phyloP scores from a whole-genome alignment of 139 green algal species.

The Zygnema cylindricum region DNA sequence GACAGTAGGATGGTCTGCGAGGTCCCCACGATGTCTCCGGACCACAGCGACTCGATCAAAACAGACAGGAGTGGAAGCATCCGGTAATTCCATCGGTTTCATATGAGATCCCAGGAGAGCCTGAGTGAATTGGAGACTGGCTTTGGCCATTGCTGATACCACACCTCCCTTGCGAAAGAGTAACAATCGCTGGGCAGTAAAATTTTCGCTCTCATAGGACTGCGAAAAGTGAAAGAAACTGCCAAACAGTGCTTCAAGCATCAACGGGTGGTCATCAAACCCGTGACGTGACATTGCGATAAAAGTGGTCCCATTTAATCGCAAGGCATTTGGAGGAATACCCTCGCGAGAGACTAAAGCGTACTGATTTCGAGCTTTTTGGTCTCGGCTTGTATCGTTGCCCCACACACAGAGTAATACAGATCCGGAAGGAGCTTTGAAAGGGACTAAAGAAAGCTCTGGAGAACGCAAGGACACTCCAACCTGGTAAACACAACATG shows the following conservation, averaged over 20 bases:
- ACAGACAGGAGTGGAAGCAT: constrained; percentile 11
- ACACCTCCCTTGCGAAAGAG: neutral
- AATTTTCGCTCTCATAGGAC: neutral
- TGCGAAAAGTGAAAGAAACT: constrained; percentile 5
- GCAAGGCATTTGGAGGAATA: neutral
- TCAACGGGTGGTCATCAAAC: neutral
- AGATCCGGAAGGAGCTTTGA: neutral
- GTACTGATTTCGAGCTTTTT: neutral
- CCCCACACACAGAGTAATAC: neutral
- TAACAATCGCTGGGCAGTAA: neutral
- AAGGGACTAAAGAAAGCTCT: constrained; percentile 16
- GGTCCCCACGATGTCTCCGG: neutral
- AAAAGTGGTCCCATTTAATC: neutral
- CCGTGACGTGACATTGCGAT: constrained; percentile 5
- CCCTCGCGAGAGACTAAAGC: neutral
- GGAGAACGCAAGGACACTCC: neutral
- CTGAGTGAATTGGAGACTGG: neutral
- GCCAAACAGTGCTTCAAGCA: neutral
- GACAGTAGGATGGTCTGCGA: neutral
- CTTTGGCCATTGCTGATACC: neutral
- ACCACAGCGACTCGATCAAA: constrained; percentile 16
- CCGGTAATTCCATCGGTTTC: neutral
- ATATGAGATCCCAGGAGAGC: neutral
- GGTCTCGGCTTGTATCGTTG: neutral
- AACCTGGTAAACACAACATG: neutral